Base-by-base conservation (phyloP, 257 asterid genomes). In the Plantago ovata region DNA sequence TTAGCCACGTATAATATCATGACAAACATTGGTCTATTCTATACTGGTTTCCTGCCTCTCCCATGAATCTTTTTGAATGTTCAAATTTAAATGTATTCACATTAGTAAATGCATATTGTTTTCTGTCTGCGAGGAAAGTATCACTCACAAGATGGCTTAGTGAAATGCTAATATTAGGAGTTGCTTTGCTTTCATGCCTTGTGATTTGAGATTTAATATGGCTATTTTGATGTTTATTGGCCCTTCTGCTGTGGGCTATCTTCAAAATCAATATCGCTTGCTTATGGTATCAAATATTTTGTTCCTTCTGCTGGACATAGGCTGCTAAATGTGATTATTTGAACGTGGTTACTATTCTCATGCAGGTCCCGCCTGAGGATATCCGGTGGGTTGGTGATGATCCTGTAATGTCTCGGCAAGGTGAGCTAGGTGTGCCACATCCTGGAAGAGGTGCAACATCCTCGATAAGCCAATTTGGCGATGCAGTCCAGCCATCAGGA, bases 351-450 rank as follows among this genome's bases (percentile, higher is more conserved):
- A 61, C 10, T 46, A 38, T 61, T 41, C 53, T 43, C 39, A 23
- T 75, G 61, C 88, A 93, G 99, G 74, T 93, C 65, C 86, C 81
- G 44, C 81, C 82, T n/a, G 89, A 78, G 74, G 95, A 89, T 74
- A 82, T 93, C 53, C 80, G 86, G 60, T 93, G 99, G 99, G 70
- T 86, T 64, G 97, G 95, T 64, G 87, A 78, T 63, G 87, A 86
- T 66, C 97, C 97, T 15, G 91, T 77, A 47, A 60, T 78, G 69
- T 70, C 87, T 66, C 89, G 72, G 64, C 71, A 40, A 15, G 85
- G 74, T 48, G 93, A 74, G 60, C 66, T 62, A 28, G 78, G 70
- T 71, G 77, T 59, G 62, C 80, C 74, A 20, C 71, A 63, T 43
- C 61, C 76, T 64, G 84, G 72, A 66, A 84, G 87, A 68, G 85